A percentile compares a stretch with the other conserved stretches of the same genome.
Evolutionary conservation across 345 rosid species (phyloP).

Genomic region (Eucalyptus albens): DNA sequence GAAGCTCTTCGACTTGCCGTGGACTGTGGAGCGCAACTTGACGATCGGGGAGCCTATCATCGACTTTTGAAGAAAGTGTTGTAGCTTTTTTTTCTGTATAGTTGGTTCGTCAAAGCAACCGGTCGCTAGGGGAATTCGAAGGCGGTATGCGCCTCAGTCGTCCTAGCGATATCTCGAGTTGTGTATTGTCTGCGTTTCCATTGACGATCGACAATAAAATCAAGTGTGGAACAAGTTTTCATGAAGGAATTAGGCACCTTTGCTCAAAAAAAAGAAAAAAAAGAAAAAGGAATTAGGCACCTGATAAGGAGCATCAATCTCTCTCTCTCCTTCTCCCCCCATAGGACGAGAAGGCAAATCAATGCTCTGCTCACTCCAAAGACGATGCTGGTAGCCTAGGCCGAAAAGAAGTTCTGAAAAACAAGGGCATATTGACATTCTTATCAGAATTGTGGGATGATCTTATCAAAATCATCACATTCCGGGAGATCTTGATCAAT

Average conservation of each 20-base stretch:
- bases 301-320: not conserved
- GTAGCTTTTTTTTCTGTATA: not conserved
- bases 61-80: conserved; percentile 35
- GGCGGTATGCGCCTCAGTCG: not conserved
- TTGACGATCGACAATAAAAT: not conserved
- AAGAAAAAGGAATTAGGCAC: not conserved
- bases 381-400: not conserved
- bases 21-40: conserved; percentile 77
- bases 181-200: not conserved
- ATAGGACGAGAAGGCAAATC: not conserved
- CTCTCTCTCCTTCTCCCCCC: not conserved
- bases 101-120: not conserved
- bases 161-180: not conserved
- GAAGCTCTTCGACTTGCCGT: conserved; percentile 79
- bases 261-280: too few species aligned
- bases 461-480: not conserved
- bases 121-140: not conserved
- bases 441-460: not conserved
- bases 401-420: not conserved
- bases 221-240: not conserved
- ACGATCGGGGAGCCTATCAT: conserved; percentile 84
- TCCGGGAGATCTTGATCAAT: not conserved
- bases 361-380: not conserved
- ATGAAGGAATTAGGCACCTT: not conserved
- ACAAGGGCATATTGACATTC: not conserved